Percentiles rank a stretch among this genome's conserved stretches.
These are phyloP conservation scores for Juglanconis oblonga DNA, from an alignment of 2,329 filamentous ascomycete species.

Conservation along the genomic window DNA sequence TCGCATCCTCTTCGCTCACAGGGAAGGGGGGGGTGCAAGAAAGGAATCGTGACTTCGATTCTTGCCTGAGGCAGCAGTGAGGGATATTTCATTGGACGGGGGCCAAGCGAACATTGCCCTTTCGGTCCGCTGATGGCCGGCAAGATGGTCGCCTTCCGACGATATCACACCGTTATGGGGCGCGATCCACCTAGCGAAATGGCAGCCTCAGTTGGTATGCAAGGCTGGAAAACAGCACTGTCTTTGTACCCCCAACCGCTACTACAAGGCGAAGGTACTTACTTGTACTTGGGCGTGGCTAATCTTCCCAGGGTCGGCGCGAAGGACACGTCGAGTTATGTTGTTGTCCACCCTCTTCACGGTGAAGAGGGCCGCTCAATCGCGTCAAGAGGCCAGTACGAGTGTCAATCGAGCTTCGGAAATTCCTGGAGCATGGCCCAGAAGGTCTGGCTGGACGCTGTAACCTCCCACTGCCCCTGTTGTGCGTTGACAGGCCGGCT, in stretches of 20 bases:
- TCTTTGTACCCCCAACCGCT: not conserved
- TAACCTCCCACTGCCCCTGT: no score
- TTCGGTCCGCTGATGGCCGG: not conserved
- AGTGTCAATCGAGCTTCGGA: no score
- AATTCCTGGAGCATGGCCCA: no score
- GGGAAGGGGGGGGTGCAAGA: not conserved
- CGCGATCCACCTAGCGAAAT: not conserved
- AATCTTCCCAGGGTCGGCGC: no score
- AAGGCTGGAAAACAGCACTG: not conserved
- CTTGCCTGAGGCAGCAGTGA: not conserved
- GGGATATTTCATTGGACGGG: not conserved
- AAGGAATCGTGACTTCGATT: not conserved
- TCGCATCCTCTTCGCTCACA: not conserved
- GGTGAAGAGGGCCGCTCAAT: no score
- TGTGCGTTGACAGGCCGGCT: no score
- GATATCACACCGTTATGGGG: not conserved
- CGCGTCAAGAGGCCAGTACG: no score
- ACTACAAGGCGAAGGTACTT: not conserved
- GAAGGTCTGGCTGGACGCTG: no score
- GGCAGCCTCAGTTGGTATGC: not conserved
- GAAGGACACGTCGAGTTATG: no score
- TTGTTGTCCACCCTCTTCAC: no score
- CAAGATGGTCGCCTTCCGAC: not conserved
- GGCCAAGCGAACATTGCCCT: not conserved
- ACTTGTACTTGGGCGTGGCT: no score